Evolutionary conservation across 2,329 filamentous ascomycete genomes (phyloP).

Genomic region (Trichoderma polysporum): DNA sequence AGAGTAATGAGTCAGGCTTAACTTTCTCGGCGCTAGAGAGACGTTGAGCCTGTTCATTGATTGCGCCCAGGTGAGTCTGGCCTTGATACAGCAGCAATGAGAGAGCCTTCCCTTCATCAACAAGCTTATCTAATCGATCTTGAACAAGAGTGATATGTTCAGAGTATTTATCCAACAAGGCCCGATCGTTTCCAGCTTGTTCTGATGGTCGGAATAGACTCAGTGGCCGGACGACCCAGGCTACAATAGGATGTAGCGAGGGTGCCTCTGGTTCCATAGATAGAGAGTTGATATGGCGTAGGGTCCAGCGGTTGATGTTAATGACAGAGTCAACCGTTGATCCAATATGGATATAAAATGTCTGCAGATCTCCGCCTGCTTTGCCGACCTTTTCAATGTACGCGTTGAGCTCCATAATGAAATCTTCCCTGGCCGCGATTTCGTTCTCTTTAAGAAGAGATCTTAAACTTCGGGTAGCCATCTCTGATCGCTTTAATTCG

Average conservation of each 20-base stretch:
- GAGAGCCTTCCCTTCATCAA: slow-evolving; percentile 68
- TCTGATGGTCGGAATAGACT: slow-evolving; percentile 64
- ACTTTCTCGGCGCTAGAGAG: slow-evolving; percentile 60
- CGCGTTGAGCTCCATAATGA: slow-evolving; percentile 72
- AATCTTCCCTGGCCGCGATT: slow-evolving; percentile 65
- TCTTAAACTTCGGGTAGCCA: slow-evolving; percentile 70
- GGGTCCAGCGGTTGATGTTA: slow-evolving; percentile 73
- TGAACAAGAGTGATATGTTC: slow-evolving; percentile 69
- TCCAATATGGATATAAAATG: slow-evolving; percentile 75
- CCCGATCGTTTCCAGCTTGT: slow-evolving; percentile 47
- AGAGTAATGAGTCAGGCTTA: slow-evolving; percentile 65
- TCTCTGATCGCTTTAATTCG: slow-evolving; percentile 77
- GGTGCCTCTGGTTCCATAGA: slow-evolving; percentile 36
- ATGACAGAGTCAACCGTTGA: slow-evolving; percentile 73
- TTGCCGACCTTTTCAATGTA: slow-evolving; percentile 69
- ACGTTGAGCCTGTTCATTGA: slow-evolving; percentile 66
- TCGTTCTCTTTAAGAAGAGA: slow-evolving; percentile 70
- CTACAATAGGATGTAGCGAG: slow-evolving; percentile 39
- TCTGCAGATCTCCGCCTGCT: slow-evolving; percentile 65
- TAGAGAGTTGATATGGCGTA: slow-evolving; percentile 65
- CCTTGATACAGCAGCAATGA: slow-evolving; percentile 64
- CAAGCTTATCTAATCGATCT: slow-evolving; percentile 66
- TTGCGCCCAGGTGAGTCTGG: slow-evolving; percentile 67
- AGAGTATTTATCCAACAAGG: slow-evolving; percentile 72
- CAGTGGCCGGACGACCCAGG: slow-evolving; percentile 47